A percentile compares a stretch with the other conserved stretches of the same genome.
These are phyloP conservation scores for Ascoidea asiatica DNA, from an alignment of 805 yeast genomes.

Conservation along the genomic window DNA sequence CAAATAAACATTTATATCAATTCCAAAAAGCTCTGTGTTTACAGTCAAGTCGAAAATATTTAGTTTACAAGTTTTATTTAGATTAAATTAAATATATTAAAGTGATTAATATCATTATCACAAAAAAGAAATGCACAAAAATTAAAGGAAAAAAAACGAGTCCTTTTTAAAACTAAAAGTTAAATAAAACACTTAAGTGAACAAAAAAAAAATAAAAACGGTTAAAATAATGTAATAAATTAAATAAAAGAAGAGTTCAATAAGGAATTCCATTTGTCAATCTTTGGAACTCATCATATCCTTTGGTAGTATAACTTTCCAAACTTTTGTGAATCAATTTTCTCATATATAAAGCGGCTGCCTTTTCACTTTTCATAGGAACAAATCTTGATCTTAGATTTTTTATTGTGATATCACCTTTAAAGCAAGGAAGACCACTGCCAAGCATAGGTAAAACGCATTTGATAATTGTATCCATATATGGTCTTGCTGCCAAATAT, in stretches of 20 bases:
- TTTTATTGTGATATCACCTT: slow-evolving; percentile 65
- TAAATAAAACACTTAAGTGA: background rate
- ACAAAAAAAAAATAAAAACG: background rate
- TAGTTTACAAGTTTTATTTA: too few relatives aligned
- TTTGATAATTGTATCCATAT: slow-evolving; percentile 72
- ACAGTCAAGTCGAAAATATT: too few relatives aligned
- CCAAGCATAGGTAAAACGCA: slow-evolving; percentile 89
- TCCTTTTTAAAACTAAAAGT: too few relatives aligned
- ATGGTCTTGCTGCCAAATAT: slow-evolving; percentile 76
- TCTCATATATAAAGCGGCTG: slow-evolving; percentile 70
- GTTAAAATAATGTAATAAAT: too few relatives aligned
- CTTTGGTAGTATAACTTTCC: slow-evolving; percentile 83
- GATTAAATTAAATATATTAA: too few relatives aligned
- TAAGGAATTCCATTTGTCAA: slow-evolving; percentile 96
- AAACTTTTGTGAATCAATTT: slow-evolving; percentile 65
- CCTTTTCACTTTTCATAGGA: slow-evolving; percentile 66
- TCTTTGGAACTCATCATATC: slow-evolving; percentile 95
- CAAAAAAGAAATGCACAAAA: background rate
- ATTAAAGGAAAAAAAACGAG: background rate
- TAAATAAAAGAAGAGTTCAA: slow-evolving; percentile 1
- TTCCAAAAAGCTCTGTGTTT: too few relatives aligned
- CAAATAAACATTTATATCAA: too few relatives aligned
- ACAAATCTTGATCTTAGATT: slow-evolving; percentile 70
- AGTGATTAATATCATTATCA: too few relatives aligned
- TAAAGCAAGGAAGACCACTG: slow-evolving; percentile 93